Conservation (phyloP, 2,329 filamentous ascomycete species). For the Bipolaris zeicola region DNA sequence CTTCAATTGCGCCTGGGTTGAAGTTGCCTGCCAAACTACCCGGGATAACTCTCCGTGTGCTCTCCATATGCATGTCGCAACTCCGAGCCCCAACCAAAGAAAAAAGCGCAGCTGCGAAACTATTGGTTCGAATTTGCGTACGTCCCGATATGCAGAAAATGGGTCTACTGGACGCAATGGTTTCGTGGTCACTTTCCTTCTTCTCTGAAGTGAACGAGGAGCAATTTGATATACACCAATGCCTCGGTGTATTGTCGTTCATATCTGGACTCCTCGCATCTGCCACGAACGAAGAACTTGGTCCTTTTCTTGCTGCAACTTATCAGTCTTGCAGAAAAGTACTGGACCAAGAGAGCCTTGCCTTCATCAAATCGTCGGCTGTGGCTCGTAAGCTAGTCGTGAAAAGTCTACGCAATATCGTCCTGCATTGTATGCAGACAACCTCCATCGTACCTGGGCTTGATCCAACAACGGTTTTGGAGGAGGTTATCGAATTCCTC, state of each 20-base stretch:
- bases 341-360: slow-evolving; percentile 56
- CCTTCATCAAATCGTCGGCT: slow-evolving; percentile 72
- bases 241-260: slow-evolving; percentile 79
- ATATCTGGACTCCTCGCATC: slow-evolving; percentile 75
- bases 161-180: slow-evolving; percentile 69
- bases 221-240: slow-evolving; percentile 68
- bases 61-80: slow-evolving; percentile 73
- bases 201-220: slow-evolving; percentile 57
- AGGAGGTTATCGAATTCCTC: slow-evolving; percentile 81
- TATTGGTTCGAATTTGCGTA: slow-evolving; percentile 82
- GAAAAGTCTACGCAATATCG: slow-evolving; percentile 80
- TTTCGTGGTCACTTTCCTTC: slow-evolving; percentile 71
- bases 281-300: slow-evolving; percentile 75
- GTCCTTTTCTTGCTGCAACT: slow-evolving; percentile 66
- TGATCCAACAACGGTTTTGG: slow-evolving; percentile 58
- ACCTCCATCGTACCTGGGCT: slow-evolving; percentile 36
- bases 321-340: slow-evolving; percentile 69
- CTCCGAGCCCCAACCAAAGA: slow-evolving; percentile 82
- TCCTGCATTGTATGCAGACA: slow-evolving; percentile 65
- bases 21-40: slow-evolving; percentile 67
- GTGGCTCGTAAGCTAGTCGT: slow-evolving; percentile 80
- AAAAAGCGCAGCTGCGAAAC: slow-evolving; percentile 80
- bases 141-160: slow-evolving; percentile 85
- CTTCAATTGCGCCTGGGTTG: slow-evolving; percentile 51
- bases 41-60: slow-evolving; percentile 69